Percentiles rank a stretch among this genome's conserved stretches.
phyloP scores from a whole-genome alignment of 2,329 filamentous ascomycete genomes.

The Ophiostoma perfectum region DNA sequence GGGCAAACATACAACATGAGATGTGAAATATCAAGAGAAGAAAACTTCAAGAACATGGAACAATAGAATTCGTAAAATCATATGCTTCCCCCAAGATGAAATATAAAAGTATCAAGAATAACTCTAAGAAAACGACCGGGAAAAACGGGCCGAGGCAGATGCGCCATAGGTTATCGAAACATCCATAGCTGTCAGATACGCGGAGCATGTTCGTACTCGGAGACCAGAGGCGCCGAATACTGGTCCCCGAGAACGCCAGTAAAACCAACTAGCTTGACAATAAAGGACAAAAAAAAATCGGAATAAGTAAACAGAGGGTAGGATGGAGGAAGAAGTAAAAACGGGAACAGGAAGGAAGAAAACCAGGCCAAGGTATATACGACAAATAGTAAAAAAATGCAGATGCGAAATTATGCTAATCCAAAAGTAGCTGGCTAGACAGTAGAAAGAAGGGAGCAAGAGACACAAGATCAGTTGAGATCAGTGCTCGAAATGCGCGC shows the following conservation, averaged over 20 bases:
- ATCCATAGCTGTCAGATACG: too few species aligned
- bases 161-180: neutral
- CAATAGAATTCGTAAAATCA: neutral
- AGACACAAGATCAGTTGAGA: neutral
- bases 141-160: neutral
- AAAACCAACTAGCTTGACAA: neutral
- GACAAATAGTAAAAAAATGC: neutral
- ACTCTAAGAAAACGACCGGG: neutral
- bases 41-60: neutral
- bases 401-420: neutral
- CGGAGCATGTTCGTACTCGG: too few species aligned
- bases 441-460: neutral
- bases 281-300: neutral
- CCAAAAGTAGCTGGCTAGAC: neutral
- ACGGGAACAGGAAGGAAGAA: neutral
- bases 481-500: neutral
- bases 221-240: neutral
- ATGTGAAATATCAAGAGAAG: too few species aligned
- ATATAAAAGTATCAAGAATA: neutral
- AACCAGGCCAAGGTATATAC: conserved; percentile 1
- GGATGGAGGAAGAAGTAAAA: neutral
- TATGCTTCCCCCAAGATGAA: neutral
- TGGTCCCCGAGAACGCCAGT: neutral
- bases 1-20: too few species aligned
- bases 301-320: neutral